Evolutionary conservation across 1,284 basidiomycete species (phyloP), one percentile per base, ranked within the genome.

Genomic region (Marasmius oreades): DNA sequence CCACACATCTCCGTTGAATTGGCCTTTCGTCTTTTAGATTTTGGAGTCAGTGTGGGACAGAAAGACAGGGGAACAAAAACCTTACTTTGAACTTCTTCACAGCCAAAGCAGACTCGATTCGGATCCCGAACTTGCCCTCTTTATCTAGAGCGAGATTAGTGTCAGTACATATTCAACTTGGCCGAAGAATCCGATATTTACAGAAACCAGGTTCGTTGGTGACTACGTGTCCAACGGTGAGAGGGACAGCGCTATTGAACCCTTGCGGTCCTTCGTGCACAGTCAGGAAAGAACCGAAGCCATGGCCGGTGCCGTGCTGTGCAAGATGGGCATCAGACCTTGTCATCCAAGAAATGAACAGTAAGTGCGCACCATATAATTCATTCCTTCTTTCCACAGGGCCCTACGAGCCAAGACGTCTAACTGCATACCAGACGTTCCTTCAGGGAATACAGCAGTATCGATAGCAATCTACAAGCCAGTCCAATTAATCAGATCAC

Each of bases 171-270:
- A 52, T 56, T 61, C 52, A n/a, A n/a, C n/a, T n/a, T n/a, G n/a
- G n/a, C n/a, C n/a, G n/a, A 46, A 57, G 34, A 26, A 62, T 31
- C 46, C 50, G 61, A 53, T 50, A 77, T 90, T 69, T 64, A 92
- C 89, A 92, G 70, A 84, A 92, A 0, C 91, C 92, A 56, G 90
- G 90, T 69, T 92, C 90, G 64, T 94, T 94, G 34, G 93, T 94
- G 56, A 95, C 83, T 62, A 95, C 87, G 69, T 95, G 86, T 6
- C 93, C 93, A n/a, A 86, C 84, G 47, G 81, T 77, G 18, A 97
- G 80, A 1, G 88, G 79, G 33, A 86, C 77, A 52, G 74, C 75
- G 61, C 79, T 86, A 6, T 80, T 79, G 70, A 92, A 92, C 33
- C 82, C 80, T 51, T 91, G 87, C 2, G 86, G 81, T 5, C 88